Base-by-base conservation (phyloP, 2,329 filamentous ascomycete genomes). In the Apiospora phragmitis region DNA sequence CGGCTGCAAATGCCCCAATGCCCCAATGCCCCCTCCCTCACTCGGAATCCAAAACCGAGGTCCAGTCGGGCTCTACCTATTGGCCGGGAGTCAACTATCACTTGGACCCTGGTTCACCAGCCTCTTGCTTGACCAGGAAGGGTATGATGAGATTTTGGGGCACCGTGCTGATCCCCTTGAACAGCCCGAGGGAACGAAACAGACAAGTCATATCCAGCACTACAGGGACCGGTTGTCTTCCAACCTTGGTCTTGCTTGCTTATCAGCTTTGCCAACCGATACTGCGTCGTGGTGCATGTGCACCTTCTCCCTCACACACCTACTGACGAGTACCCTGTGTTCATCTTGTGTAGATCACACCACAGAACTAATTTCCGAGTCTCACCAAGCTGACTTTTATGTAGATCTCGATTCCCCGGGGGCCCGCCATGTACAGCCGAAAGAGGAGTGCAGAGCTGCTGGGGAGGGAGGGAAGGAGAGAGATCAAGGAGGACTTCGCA, bases 341-440 rank as follows among this genome's bases (percentile, higher is more conserved):
- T 62, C 55, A 62, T 62, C 55, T 62, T 62, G 55, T 62, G 55
- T 62, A 62, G 55, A 62, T 62, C 55, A 62, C 55, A 62, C 55
- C 55, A 62, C 32, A 38, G 18, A n/a, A 38, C 18, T 62, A 62
- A 62, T 62, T 62, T 62, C 55, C 55, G 55, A 38, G 32, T 62
- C 55, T 38, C 55, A 62, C 55, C 55, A 62, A 38, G 55, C 55
- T 29, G 29, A 12, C 26, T 32, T 59, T 59, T 59, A 21, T 62
- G 32, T 62, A 62, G 55, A 62, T 62, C 55, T 38, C 55, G 55
- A 62, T 62, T 62, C 32, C 55, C 2, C 55, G 32, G 18, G 18
- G 32, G 9, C 32, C 18, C 32, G 51, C 55, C 55, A 14, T 38
- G 55, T 38, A 62, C 55, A 38, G 16, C 5, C 14, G 26, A 35